Evolutionary conservation across 129 eudicot species (phyloP).

Genomic region (Flaveria trinervia): DNA sequence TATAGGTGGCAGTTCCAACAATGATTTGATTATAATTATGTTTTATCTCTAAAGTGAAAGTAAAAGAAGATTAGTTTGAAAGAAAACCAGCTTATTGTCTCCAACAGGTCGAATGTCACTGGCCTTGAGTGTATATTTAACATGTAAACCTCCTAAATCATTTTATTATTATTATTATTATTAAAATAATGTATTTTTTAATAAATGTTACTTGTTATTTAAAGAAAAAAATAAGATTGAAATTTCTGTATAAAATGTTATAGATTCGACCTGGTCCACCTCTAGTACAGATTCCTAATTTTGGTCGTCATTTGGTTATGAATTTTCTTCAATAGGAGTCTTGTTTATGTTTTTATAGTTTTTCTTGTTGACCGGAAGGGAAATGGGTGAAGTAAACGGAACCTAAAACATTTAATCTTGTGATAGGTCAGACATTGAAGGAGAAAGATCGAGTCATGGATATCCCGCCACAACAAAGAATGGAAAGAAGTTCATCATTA

Average conservation of each 20-base stretch:
- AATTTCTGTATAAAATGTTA: neutral
- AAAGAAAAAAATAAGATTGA: too few relatives aligned
- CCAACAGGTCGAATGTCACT: too few relatives aligned
- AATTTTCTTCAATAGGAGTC: neutral
- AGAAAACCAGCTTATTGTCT: neutral
- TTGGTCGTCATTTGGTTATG: slow-evolving; percentile 1
- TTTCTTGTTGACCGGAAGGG: neutral
- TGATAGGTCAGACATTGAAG: slow-evolving; percentile 62
- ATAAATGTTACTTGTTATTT: too few relatives aligned
- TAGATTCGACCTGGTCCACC: neutral
- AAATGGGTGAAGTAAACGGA: neutral
- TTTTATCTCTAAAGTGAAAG: neutral
- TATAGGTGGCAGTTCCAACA: neutral
- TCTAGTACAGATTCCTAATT: neutral
- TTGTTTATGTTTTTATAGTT: neutral
- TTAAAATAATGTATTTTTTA: neutral
- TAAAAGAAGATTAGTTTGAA: neutral
- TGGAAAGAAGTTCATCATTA: slow-evolving; percentile 69
- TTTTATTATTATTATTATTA: neutral
- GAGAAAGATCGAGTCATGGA: slow-evolving; percentile 67
- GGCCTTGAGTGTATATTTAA: neutral
- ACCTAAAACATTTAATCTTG: slow-evolving; percentile 14
- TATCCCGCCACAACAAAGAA: slow-evolving; percentile 70
- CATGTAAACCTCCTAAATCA: neutral
- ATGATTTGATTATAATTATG: neutral